Evolutionary conservation across 2,329 filamentous ascomycete species (phyloP).

Genomic region (Epichloe glyceriae): DNA sequence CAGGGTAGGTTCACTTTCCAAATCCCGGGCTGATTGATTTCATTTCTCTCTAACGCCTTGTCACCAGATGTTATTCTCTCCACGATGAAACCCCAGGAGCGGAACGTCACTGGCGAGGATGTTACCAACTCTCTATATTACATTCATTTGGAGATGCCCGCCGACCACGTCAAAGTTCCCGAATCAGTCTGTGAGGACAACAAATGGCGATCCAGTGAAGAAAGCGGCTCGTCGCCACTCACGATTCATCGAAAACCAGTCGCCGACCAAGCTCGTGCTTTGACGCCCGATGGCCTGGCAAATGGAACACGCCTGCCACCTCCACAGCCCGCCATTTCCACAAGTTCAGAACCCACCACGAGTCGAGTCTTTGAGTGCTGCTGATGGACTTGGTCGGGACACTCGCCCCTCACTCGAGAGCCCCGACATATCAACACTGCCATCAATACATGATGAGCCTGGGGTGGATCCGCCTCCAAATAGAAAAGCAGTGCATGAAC

Average conservation of each 20-base stretch:
- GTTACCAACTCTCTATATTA: conserved; percentile 85
- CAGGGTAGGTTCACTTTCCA: conserved; percentile 42
- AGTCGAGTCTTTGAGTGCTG: neutral
- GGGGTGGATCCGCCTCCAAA: neutral
- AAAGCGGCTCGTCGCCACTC: conserved; percentile 23
- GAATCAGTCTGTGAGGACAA: conserved; percentile 16
- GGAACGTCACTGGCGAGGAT: conserved; percentile 79
- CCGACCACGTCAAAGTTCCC: conserved; percentile 34
- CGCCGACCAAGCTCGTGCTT: conserved; percentile 20
- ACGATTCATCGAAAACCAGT: conserved; percentile 43
- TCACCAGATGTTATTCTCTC: conserved; percentile 75
- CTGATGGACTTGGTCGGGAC: neutral
- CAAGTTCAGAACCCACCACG: neutral
- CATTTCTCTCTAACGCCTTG: conserved; percentile 3
- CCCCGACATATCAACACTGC: neutral
- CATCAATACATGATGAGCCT: neutral
- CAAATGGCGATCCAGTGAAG: conserved; percentile 29
- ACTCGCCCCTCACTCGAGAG: neutral
- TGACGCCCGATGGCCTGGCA: conserved; percentile 14
- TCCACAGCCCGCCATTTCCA: neutral
- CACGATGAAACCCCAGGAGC: conserved; percentile 74
- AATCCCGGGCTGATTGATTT: conserved; percentile 2
- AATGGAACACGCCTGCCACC: conserved; percentile 3
- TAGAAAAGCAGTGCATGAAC: neutral
- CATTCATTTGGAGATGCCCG: conserved; percentile 53